Evolutionary conservation across 2,329 filamentous ascomycete species (phyloP).

Genomic region (Colletotrichum camelliae): DNA sequence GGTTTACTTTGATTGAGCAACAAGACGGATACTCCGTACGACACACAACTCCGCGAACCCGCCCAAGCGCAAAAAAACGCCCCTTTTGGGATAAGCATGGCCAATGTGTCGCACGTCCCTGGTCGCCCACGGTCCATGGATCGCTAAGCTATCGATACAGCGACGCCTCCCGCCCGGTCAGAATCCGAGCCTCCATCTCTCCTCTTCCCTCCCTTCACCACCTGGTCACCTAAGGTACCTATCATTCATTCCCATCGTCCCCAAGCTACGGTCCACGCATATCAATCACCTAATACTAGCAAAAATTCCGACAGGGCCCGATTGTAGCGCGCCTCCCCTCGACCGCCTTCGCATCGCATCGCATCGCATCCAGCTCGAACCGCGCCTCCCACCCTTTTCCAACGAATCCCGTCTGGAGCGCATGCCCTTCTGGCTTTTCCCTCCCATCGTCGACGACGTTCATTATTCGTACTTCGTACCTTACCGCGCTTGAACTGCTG

Average conservation of each 20-base stretch:
- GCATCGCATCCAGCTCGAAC: neutral
- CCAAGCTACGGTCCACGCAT: neutral
- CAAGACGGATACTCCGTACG: neutral
- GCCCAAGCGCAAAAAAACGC: neutral
- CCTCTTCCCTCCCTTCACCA: neutral
- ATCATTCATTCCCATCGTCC: neutral
- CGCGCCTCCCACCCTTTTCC: neutral
- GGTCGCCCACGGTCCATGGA: neutral
- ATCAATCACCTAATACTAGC: conserved; percentile 7
- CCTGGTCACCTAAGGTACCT: neutral
- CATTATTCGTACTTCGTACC: neutral
- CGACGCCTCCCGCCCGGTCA: conserved; percentile 19
- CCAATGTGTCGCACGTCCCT: neutral
- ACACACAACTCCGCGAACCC: neutral
- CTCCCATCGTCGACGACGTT: neutral
- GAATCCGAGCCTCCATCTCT: conserved; percentile 20
- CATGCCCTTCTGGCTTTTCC: neutral
- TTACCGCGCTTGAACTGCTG: neutral
- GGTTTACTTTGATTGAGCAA: neutral
- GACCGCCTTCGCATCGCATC: neutral
- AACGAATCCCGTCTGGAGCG: neutral
- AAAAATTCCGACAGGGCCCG: conserved; percentile 10
- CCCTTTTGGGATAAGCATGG: neutral
- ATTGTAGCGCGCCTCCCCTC: neutral
- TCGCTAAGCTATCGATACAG: conserved; percentile 9